Evolutionary conservation across 306 rosid genomes (phyloP).

Genomic region (Gillenia trifoliata): DNA sequence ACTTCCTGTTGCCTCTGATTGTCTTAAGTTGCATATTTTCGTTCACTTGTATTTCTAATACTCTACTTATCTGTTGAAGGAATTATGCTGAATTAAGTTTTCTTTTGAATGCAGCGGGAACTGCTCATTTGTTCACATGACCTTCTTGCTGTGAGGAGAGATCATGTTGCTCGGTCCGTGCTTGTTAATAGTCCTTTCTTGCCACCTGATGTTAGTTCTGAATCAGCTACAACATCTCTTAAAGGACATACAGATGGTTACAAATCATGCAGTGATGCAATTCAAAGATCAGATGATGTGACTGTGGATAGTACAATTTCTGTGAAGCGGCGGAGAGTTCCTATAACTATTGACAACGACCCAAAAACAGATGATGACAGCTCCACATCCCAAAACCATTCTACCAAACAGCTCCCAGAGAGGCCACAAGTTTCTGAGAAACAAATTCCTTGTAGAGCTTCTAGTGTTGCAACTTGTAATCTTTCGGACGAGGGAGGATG

Average conservation of each 20-base stretch:
- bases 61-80: neutral
- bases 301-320: constrained; percentile 86
- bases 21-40: neutral
- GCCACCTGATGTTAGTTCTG: constrained; percentile 84
- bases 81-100: neutral
- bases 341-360: constrained; percentile 59
- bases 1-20: neutral
- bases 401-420: constrained; percentile 42
- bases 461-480: constrained; percentile 34
- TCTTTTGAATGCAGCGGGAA: constrained; percentile 63
- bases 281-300: constrained; percentile 87
- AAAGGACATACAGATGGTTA: constrained; percentile 76
- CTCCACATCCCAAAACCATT: constrained; percentile 68
- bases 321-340: constrained; percentile 54
- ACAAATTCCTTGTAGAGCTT: constrained; percentile 76
- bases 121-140: constrained; percentile 85
- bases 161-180: constrained; percentile 66
- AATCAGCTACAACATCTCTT: constrained; percentile 95
- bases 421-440: constrained; percentile 76
- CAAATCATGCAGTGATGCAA: constrained; percentile 77
- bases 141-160: constrained; percentile 78
- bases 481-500: constrained; percentile 62
- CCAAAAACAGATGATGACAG: constrained; percentile 78
- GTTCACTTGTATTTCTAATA: neutral
- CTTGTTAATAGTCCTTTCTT: constrained; percentile 55